Percentiles rank a stretch among this genome's conserved stretches.
These are phyloP conservation scores for Colletotrichum incanum DNA, from an alignment of 2,329 filamentous ascomycete species.

Conservation along the genomic window DNA sequence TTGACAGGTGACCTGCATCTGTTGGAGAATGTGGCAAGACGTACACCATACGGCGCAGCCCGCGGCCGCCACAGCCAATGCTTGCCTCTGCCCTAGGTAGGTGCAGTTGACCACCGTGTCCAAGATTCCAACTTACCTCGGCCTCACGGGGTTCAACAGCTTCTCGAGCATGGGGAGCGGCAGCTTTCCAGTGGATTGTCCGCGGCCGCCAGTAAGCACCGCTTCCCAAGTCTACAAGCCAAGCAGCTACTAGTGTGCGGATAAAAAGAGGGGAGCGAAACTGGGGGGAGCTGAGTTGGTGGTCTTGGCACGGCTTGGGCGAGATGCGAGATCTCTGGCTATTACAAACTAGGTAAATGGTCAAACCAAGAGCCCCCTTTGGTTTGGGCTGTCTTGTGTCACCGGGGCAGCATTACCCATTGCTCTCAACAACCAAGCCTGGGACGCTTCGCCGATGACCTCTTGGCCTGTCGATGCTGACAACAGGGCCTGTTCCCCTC, in stretches of 20 bases:
- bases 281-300: background rate
- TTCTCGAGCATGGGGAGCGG: background rate
- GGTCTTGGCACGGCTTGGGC: conserved; percentile 24
- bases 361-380: background rate
- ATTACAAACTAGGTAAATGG: background rate
- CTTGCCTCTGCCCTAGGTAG: background rate
- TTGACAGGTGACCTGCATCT: background rate
- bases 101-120: background rate
- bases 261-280: conserved; percentile 31
- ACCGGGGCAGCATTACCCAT: background rate
- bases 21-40: conserved; percentile 18
- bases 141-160: conserved; percentile 23
- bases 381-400: background rate
- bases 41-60: conserved; percentile 10
- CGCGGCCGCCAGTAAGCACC: conserved; percentile 22
- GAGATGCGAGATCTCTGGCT: conserved; percentile 31
- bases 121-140: conserved; percentile 14
- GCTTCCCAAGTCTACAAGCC: background rate
- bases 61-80: background rate
- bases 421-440: conserved; percentile 7
- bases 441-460: background rate
- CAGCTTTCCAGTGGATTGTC: conserved; percentile 8
- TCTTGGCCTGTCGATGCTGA: background rate
- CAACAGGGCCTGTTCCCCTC: background rate
- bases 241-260: conserved; percentile 32